phyloP scores from a whole-genome alignment of 257 asterid genomes.

The Leonotis leonurus region DNA sequence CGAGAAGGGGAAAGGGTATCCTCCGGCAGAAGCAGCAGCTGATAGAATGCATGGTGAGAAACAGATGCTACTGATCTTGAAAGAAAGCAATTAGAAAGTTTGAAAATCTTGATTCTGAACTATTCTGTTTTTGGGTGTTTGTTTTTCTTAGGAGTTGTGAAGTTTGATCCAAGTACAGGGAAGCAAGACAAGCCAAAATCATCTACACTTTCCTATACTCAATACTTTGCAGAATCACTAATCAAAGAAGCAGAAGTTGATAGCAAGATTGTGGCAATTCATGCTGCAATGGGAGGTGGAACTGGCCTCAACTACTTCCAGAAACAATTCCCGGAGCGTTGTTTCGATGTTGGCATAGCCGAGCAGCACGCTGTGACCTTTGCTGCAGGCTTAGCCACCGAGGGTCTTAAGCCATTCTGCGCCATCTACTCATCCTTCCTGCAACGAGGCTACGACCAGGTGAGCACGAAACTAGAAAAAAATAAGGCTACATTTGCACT shows the following conservation, averaged over 20 bases:
- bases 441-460: conserved; percentile 10
- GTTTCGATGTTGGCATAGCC: conserved; percentile 6
- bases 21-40: conserved; percentile 7
- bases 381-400: neutral
- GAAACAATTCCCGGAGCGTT: conserved; percentile 2
- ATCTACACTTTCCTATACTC: conserved; percentile 3
- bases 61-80: neutral
- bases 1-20: conserved; percentile 5
- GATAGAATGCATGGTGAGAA: conserved; percentile 5
- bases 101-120: neutral
- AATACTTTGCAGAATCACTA: conserved; percentile 6
- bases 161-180: neutral
- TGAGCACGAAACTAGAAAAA: too few species aligned
- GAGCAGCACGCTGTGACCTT: conserved; percentile 12
- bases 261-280: conserved; percentile 23
- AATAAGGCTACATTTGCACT: too few species aligned
- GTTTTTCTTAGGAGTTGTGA: neutral
- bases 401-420: conserved; percentile 4
- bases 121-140: neutral
- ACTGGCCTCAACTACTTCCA: conserved; percentile 12
- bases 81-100: too few species aligned
- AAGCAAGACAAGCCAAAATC: conserved; percentile 10
- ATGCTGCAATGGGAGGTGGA: conserved; percentile 14
- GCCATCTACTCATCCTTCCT: conserved; percentile 5
- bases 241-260: conserved; percentile 47